These are phyloP conservation scores for Phytophthora hibernalis DNA, from an alignment of 352 stramenopile genomes.

Conservation along the genomic window DNA sequence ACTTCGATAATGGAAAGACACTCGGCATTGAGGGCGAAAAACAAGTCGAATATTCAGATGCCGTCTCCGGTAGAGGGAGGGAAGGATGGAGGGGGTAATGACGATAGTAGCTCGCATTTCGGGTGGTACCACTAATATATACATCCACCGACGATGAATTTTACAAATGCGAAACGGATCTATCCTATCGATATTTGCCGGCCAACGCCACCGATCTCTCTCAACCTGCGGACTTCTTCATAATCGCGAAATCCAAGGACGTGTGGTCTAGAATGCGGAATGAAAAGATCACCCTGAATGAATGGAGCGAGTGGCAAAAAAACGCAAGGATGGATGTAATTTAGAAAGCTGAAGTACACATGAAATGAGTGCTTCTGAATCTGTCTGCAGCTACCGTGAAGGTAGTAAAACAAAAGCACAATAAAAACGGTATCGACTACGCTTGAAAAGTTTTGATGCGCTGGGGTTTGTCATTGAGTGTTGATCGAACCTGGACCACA, in stretches of 20 bases:
- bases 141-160: neutral
- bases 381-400: too few relatives aligned
- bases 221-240: neutral
- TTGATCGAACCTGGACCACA: too few relatives aligned
- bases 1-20: too few relatives aligned
- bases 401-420: too few relatives aligned
- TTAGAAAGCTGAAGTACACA: neutral
- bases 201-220: too few relatives aligned
- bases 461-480: too few relatives aligned
- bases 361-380: neutral
- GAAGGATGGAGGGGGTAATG: too few relatives aligned
- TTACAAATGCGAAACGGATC: neutral
- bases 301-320: neutral
- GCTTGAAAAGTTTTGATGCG: too few relatives aligned
- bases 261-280: neutral
- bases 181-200: too few relatives aligned
- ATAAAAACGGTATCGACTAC: too few relatives aligned
- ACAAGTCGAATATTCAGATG: conserved; percentile 31
- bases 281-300: neutral
- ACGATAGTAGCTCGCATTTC: conserved; percentile 38
- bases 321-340: neutral
- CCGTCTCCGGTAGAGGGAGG: conserved; percentile 23
- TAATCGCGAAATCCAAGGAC: neutral
- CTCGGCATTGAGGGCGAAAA: conserved; percentile 17
- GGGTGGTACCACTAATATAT: conserved; percentile 7